phyloP scores from a whole-genome alignment of 2,329 filamentous ascomycete genomes.

The Graphiopsis chlorocephala region DNA sequence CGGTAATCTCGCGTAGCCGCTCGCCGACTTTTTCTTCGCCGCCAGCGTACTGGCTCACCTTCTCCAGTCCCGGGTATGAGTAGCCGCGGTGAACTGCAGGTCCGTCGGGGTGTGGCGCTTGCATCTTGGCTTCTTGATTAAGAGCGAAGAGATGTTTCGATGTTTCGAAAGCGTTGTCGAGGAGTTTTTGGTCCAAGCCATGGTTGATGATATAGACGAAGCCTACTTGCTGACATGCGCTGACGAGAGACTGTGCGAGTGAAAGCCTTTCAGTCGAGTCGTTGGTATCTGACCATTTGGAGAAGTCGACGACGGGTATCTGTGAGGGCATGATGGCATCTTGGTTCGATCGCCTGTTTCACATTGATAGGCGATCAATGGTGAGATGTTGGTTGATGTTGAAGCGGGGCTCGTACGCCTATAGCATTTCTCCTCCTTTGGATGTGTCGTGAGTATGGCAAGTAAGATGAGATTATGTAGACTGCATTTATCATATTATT shows the following conservation, averaged over 20 bases:
- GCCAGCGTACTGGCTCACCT: slow-evolving; percentile 29
- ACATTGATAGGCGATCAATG: background rate
- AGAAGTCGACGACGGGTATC: slow-evolving; percentile 27
- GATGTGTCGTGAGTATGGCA: background rate
- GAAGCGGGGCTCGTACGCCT: background rate
- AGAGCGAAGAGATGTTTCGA: slow-evolving; percentile 40
- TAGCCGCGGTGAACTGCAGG: slow-evolving; percentile 41
- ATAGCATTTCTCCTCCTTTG: background rate
- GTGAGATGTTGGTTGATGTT: background rate
- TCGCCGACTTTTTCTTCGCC: slow-evolving; percentile 18
- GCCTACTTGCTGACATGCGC: slow-evolving; percentile 38
- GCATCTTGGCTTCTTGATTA: slow-evolving; percentile 35
- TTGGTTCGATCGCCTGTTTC: background rate
- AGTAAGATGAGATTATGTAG: background rate
- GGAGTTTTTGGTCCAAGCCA: slow-evolving; percentile 32
- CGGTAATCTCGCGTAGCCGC: slow-evolving; percentile 18
- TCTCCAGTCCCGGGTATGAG: slow-evolving; percentile 38
- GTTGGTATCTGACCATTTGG: slow-evolving; percentile 16
- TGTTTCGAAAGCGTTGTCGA: slow-evolving; percentile 30
- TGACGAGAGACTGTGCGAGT: slow-evolving; percentile 37
- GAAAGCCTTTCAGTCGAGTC: slow-evolving; percentile 1
- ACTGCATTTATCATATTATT: rapidly evolving
- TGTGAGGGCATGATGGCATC: background rate
- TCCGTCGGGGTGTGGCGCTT: slow-evolving; percentile 40
- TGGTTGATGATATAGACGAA: slow-evolving; percentile 45